Percentiles rank a stretch among this genome's conserved stretches.
These are phyloP conservation scores for Gossypium mustelinum DNA, from an alignment of 345 rosid genomes.

Conservation along the genomic window DNA sequence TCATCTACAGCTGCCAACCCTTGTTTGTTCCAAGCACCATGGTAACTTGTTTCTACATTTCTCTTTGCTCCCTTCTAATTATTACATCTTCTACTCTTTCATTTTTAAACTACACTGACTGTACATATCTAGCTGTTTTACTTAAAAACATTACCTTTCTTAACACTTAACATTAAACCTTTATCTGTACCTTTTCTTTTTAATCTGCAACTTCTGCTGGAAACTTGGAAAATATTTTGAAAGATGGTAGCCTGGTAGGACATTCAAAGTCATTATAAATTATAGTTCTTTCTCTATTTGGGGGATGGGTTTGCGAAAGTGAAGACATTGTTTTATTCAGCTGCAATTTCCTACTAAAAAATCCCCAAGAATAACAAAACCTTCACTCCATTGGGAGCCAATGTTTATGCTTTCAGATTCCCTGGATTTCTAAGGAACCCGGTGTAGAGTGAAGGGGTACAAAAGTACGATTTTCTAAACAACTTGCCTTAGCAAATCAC, in stretches of 20 bases:
- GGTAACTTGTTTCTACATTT: conserved; percentile 33
- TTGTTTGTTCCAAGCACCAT: conserved; percentile 48
- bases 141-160: not conserved
- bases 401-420: not conserved
- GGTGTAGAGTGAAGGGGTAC: not conserved
- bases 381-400: not conserved
- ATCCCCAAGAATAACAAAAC: not conserved
- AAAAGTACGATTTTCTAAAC: not conserved
- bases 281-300: not conserved
- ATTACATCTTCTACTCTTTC: not conserved
- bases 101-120: not conserved
- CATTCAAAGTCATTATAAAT: too few species aligned
- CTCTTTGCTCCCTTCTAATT: not conserved
- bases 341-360: not conserved
- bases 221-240: not conserved
- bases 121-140: not conserved
- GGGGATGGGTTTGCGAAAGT: conserved; percentile 7
- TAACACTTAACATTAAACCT: too few species aligned
- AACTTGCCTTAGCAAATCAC: not conserved
- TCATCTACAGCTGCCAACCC: conserved; percentile 35
- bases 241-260: not conserved
- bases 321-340: not conserved
- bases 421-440: not conserved
- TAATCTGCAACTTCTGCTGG: not conserved
- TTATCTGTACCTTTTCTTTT: not conserved